Evolutionary conservation across 495 filamentous ascomycete species (phyloP), one percentile per base, ranked within the genome.

Genomic region (Aspergillus diversus): DNA sequence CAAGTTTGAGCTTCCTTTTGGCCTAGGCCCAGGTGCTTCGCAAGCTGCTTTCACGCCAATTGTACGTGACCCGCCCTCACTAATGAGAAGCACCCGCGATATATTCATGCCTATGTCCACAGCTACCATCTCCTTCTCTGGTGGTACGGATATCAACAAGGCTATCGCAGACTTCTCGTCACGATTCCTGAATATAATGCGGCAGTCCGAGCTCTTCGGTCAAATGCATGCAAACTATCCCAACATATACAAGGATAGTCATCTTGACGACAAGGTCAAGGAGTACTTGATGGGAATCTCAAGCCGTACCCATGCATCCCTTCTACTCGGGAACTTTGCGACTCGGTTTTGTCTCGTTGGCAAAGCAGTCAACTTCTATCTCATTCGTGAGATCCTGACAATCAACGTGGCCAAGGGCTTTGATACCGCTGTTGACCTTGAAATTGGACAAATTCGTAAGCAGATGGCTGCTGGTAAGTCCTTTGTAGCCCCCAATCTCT

Each of bases 321-420:
- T 48, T 7, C 69, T 75, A 16, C 49, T 75, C 13, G 50, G 54
- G 5, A 61, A 65, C 31, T 27, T 66, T 5, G 46, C 50, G 3
- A 73, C 69, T 13, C 54, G 68, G 12, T 64, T 55, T 21, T 60
- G 63, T 15, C 56, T 71, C 11, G 56, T 75, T 5, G 55, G 72
- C 3, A 71, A 71, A 32, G 63, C 72, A 0, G 63, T 76, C 33
- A 69, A 71, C 42, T 64, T 50, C 15, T 66, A 64, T 33, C 57
- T 75, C 3, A 59, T 68, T 11, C 48, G 59, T 6, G 47, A 71
- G 11, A 37, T 69, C 7, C 53, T 76, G 13, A 66, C 57, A 0
- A 42, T 59, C 32, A 58, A 53, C 0, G 50, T 66, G 8, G 61
- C 65, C 17, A 60, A 52, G 27, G 70, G 63, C 9, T 73, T 71